phyloP scores from a whole-genome alignment of 495 filamentous ascomycete species.

The Talaromyces nanjingensis region DNA sequence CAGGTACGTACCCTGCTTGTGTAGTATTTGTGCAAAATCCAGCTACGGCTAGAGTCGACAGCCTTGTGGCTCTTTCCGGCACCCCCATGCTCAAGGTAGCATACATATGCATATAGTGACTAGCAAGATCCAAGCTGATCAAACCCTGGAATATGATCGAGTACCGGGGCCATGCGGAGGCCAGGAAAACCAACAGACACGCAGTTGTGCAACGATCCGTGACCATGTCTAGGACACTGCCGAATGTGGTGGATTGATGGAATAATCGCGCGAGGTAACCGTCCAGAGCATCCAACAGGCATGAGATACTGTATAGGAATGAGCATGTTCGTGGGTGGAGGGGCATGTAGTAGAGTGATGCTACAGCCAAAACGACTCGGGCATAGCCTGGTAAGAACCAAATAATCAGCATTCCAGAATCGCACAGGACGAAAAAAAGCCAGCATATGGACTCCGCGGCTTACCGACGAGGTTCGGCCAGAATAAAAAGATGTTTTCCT shows the following conservation, averaged over 20 bases:
- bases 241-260: constrained; percentile 75
- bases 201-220: constrained; percentile 81
- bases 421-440: not conserved
- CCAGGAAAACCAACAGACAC: constrained; percentile 77
- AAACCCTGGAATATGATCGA: constrained; percentile 75
- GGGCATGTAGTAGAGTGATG: constrained; percentile 87
- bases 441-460: constrained; percentile 11
- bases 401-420: not conserved
- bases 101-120: constrained; percentile 92
- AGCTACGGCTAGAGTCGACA: constrained; percentile 56
- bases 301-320: constrained; percentile 73
- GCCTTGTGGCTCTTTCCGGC: constrained; percentile 71
- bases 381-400: constrained; percentile 55
- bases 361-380: constrained; percentile 73
- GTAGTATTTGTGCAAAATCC: constrained; percentile 90
- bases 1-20: constrained; percentile 73
- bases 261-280: constrained; percentile 71
- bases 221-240: constrained; percentile 86
- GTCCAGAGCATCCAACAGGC: constrained; percentile 80
- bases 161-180: constrained; percentile 75
- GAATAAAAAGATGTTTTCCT: constrained; percentile 94
- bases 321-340: constrained; percentile 84
- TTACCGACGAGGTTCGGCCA: constrained; percentile 89
- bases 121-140: constrained; percentile 76
- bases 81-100: constrained; percentile 63